Conservation (phyloP, 176 grass and related monocot species). For the Eleusine coracana region DNA sequence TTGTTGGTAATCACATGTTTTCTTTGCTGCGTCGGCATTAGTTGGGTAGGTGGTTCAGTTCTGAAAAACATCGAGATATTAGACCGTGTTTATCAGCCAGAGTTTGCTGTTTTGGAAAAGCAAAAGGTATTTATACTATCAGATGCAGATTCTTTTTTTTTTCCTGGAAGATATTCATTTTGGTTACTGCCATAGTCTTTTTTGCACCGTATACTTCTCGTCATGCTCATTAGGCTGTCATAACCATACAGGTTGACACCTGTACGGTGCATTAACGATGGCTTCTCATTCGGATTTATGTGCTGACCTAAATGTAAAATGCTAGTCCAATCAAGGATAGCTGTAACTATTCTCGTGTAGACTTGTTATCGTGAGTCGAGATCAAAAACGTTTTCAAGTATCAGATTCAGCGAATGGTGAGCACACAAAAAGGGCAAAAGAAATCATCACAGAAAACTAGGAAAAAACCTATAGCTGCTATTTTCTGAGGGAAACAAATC, state of each 20-base stretch:
- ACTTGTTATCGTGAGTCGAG: too few species aligned
- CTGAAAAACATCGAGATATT: not conserved
- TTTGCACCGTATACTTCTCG: not conserved
- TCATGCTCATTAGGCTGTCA: not conserved
- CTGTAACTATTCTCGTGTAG: too few species aligned
- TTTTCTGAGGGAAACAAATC: too few species aligned
- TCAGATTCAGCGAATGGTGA: too few species aligned
- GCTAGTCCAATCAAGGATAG: not conserved
- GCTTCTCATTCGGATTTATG: constrained; percentile 5
- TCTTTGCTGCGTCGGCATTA: not conserved
- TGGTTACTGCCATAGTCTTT: not conserved
- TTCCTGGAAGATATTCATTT: not conserved
- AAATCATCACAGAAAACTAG: too few species aligned
- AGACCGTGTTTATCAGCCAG: not conserved
- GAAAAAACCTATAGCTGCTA: too few species aligned
- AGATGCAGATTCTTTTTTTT: not conserved
- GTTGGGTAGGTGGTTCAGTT: not conserved
- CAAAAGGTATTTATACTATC: constrained; percentile 8
- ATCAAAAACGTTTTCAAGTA: too few species aligned
- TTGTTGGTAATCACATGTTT: constrained; percentile 7
- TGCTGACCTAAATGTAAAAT: not conserved
- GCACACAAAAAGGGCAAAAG: too few species aligned
- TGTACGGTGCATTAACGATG: not conserved
- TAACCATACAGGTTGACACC: not conserved
- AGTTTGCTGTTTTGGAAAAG: constrained; percentile 26